Evolutionary conservation across 78 protist genomes (phyloP).

Genomic region (Bigelowiella natans): DNA sequence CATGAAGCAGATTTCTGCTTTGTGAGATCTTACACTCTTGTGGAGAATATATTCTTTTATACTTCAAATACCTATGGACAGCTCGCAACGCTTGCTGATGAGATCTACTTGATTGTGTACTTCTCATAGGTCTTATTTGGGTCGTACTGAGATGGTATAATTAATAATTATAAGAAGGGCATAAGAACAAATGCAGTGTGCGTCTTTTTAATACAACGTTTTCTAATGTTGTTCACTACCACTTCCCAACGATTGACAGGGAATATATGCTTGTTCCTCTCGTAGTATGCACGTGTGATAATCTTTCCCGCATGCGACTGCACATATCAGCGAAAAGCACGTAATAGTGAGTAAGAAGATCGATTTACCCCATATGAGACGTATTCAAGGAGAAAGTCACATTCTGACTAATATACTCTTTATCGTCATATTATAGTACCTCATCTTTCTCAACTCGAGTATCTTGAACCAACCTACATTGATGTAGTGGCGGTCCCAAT

Average conservation of each 20-base stretch:
- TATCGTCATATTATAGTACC: no score
- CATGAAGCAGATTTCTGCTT: no score
- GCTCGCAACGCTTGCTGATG: no score
- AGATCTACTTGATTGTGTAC: no score
- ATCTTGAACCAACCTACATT: neutral
- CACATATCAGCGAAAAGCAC: neutral
- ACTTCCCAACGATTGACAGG: constrained; percentile 18
- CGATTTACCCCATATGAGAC: no score
- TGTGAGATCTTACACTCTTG: no score
- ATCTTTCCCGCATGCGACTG: constrained; percentile 16
- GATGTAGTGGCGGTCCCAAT: no score
- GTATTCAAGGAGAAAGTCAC: no score
- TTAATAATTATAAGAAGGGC: neutral
- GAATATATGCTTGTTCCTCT: constrained; percentile 12
- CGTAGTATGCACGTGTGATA: constrained; percentile 9
- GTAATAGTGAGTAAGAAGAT: no score
- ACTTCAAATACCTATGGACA: no score
- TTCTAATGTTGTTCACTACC: neutral
- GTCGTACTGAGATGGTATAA: neutral
- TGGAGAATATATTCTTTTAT: no score
- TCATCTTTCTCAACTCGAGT: neutral
- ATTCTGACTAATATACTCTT: no score
- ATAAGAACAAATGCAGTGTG: neutral
- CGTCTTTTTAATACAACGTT: neutral
- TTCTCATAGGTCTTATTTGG: constrained; percentile 3